These are phyloP conservation scores for Coleophoma crateriformis DNA, from an alignment of 2,329 filamentous ascomycete species.

Conservation along the genomic window DNA sequence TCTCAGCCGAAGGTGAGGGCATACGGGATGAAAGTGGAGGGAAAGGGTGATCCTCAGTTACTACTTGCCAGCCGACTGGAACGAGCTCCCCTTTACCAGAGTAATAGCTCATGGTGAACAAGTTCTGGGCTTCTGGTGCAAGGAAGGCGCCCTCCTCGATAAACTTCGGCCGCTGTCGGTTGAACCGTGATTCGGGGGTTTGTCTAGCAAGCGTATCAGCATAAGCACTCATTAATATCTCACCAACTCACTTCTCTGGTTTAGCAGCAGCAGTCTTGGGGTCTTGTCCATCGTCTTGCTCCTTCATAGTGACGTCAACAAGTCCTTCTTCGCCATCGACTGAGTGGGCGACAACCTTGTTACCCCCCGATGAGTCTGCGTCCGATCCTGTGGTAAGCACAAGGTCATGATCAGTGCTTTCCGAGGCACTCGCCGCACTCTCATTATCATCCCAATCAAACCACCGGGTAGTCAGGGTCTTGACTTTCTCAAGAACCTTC, in stretches of 20 bases:
- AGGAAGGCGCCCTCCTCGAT: slow-evolving; percentile 51
- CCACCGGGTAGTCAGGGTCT: slow-evolving; percentile 69
- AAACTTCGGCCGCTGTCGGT: slow-evolving; percentile 42
- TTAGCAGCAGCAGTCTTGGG: slow-evolving; percentile 3
- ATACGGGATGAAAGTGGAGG: slow-evolving; percentile 42
- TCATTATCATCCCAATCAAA: slow-evolving; percentile 35
- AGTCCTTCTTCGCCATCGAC: slow-evolving; percentile 86
- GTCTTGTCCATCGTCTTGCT: slow-evolving; percentile 32
- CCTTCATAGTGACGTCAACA: slow-evolving; percentile 83
- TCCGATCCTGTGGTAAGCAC: slow-evolving; percentile 60
- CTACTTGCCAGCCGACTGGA: slow-evolving; percentile 62
- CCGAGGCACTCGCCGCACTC: slow-evolving; percentile 37
- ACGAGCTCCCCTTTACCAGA: slow-evolving; percentile 47
- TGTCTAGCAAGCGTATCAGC: no score
- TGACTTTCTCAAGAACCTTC: slow-evolving; percentile 73
- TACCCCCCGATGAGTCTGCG: slow-evolving; percentile 61
- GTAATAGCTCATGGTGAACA: slow-evolving; percentile 75
- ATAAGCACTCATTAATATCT: no score
- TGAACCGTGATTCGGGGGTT: slow-evolving; percentile 1
- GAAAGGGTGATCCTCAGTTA: slow-evolving; percentile 54
- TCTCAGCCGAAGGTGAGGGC: slow-evolving; percentile 5
- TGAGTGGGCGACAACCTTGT: slow-evolving; percentile 70
- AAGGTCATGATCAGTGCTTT: slow-evolving; percentile 61
- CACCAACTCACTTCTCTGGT: neutral
- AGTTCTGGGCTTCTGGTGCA: slow-evolving; percentile 54